phyloP scores from a whole-genome alignment of 352 stramenopile species.

The Phytophthora meadii region DNA sequence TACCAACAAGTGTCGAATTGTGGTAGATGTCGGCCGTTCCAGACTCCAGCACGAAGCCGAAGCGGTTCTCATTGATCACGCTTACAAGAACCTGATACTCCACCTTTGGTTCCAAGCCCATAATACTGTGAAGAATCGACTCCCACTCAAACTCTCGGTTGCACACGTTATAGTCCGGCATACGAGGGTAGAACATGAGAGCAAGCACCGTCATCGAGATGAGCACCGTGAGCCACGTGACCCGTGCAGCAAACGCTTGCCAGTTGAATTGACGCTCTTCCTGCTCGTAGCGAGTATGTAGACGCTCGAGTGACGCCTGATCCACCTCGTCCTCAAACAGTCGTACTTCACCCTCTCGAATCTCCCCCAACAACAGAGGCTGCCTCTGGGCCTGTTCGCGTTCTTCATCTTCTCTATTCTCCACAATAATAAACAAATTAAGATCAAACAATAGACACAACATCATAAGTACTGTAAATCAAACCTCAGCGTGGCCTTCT shows the following conservation, averaged over 20 bases:
- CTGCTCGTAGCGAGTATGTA: slow-evolving; percentile 50
- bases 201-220: slow-evolving; percentile 70
- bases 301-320: slow-evolving; percentile 54
- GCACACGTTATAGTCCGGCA: slow-evolving; percentile 91
- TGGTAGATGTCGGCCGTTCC: slow-evolving; percentile 85
- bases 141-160: slow-evolving; percentile 91
- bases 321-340: slow-evolving; percentile 73
- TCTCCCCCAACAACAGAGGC: slow-evolving; percentile 57
- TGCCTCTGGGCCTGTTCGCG: slow-evolving; percentile 48
- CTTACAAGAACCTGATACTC: slow-evolving; percentile 89
- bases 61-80: slow-evolving; percentile 90
- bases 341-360: slow-evolving; percentile 57
- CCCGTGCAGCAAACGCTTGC: slow-evolving; percentile 55
- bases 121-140: slow-evolving; percentile 83
- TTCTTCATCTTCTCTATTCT: slow-evolving; percentile 45
- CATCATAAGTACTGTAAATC: not conserved
- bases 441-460: not conserved
- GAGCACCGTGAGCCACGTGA: slow-evolving; percentile 61
- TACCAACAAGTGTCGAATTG: slow-evolving; percentile 70
- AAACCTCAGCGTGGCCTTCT: slow-evolving; percentile 37
- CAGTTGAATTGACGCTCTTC: slow-evolving; percentile 60
- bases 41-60: slow-evolving; percentile 83
- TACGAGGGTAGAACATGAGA: slow-evolving; percentile 90
- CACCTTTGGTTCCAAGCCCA: slow-evolving; percentile 78
- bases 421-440: slow-evolving; percentile 1